Evolutionary conservation across 2,329 filamentous ascomycete species (phyloP).

Genomic region (Trichoderma asperellum): DNA sequence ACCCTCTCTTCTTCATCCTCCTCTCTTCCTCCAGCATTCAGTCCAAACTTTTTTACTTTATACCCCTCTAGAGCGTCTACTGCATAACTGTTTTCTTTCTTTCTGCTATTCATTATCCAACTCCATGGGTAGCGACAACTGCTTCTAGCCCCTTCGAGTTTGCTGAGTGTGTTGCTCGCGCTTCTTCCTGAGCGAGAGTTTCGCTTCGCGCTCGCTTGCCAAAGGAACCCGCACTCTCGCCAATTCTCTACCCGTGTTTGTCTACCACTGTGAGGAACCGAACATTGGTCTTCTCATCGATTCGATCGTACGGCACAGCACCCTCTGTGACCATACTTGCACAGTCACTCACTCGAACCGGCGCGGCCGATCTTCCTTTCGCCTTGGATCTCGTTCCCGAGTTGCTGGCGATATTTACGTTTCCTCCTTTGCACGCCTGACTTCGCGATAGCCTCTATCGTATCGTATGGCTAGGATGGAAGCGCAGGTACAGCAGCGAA

Average conservation of each 20-base stretch:
- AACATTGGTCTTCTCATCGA: slow-evolving; percentile 23
- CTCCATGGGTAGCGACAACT: slow-evolving; percentile 4
- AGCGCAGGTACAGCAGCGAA: slow-evolving; percentile 30
- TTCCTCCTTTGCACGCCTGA: background rate
- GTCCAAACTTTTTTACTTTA: slow-evolving; percentile 1
- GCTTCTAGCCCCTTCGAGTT: slow-evolving; percentile 17
- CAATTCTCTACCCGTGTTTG: slow-evolving; percentile 28
- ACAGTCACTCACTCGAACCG: slow-evolving; percentile 13
- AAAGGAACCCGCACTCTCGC: slow-evolving; percentile 16
- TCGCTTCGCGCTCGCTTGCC: slow-evolving; percentile 28
- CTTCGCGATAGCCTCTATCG: background rate
- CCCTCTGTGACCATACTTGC: background rate
- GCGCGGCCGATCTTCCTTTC: slow-evolving; percentile 13
- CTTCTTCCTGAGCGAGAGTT: slow-evolving; percentile 26
- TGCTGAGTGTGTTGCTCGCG: slow-evolving; percentile 20
- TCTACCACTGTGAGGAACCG: slow-evolving; percentile 12
- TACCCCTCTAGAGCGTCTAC: background rate
- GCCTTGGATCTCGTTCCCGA: background rate
- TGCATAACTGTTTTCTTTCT: background rate
- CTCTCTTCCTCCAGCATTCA: background rate
- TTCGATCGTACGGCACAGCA: slow-evolving; percentile 15
- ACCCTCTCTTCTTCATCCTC: slow-evolving; percentile 20
- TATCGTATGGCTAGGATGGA: slow-evolving; percentile 30
- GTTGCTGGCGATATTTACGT: background rate
- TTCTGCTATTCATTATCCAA: background rate